Conservation (phyloP, 306 rosid species). For the Senna tora region DNA sequence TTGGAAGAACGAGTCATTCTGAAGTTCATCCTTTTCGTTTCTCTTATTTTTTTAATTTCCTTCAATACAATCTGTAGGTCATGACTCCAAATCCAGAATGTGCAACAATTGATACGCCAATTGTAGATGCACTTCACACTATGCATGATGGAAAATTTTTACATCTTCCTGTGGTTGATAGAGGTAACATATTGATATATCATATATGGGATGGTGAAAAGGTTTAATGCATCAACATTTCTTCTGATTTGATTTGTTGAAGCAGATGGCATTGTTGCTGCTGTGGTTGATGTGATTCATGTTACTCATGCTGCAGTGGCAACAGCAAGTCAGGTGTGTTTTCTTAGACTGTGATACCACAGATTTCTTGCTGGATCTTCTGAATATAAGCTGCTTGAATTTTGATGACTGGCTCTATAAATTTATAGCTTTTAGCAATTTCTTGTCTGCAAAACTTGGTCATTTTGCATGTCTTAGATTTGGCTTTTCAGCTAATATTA, state of each 20-base stretch:
- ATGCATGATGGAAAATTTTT: slow-evolving; percentile 98
- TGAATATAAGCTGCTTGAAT: slow-evolving; percentile 29
- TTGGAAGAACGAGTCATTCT: slow-evolving; percentile 14
- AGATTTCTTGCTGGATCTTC: slow-evolving; percentile 11
- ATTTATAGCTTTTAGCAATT: slow-evolving; percentile 16
- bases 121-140: slow-evolving; percentile 93
- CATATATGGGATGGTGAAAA: slow-evolving; percentile 20
- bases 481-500: slow-evolving; percentile 19
- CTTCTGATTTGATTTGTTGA: slow-evolving; percentile 46
- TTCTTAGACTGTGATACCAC: slow-evolving; percentile 34
- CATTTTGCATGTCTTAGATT: slow-evolving; percentile 2
- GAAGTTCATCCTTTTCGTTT: slow-evolving; percentile 32
- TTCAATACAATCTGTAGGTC: slow-evolving; percentile 59
- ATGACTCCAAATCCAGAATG: slow-evolving; percentile 99
- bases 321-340: slow-evolving; percentile 70
- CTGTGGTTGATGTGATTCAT: slow-evolving; percentile 90
- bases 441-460: slow-evolving; percentile 24
- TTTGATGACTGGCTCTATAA: slow-evolving; percentile 19
- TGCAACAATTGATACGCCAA: slow-evolving; percentile 81
- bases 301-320: slow-evolving; percentile 99
- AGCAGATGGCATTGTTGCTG: slow-evolving; percentile 80
- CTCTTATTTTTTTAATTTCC: slow-evolving; percentile 28
- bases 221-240: slow-evolving; percentile 11
- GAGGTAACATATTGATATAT: slow-evolving; percentile 62
- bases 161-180: slow-evolving; percentile 91